phyloP scores from a whole-genome alignment of 2,329 filamentous ascomycete genomes.

The Neopestalotiopsis sp. region DNA sequence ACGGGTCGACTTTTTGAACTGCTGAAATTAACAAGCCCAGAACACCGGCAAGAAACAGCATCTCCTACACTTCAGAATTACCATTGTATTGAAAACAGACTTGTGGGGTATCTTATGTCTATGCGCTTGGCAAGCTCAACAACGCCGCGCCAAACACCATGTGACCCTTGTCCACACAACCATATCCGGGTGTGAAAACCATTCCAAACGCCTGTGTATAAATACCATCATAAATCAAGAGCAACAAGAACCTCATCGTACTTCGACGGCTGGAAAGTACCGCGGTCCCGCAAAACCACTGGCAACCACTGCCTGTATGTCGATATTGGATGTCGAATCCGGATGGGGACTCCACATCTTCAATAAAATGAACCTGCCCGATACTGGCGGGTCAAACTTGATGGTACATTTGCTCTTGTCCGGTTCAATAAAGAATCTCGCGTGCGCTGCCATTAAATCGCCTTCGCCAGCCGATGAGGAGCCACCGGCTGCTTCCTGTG shows the following conservation, averaged over 20 bases:
- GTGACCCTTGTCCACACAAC: not conserved
- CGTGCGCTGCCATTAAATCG: slow-evolving; percentile 73
- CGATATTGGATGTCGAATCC: slow-evolving; percentile 74
- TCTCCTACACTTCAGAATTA: not conserved
- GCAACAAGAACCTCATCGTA: slow-evolving; percentile 50
- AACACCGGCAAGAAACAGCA: too few species aligned
- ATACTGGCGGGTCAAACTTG: slow-evolving; percentile 81
- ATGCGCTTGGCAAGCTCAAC: not conserved
- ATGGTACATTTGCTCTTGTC: slow-evolving; percentile 87
- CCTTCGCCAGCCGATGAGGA: slow-evolving; percentile 62
- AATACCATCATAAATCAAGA: not conserved
- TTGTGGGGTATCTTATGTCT: not conserved
- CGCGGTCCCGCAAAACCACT: slow-evolving; percentile 86
- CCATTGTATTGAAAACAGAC: not conserved
- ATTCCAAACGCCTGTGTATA: not conserved
- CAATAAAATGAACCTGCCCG: slow-evolving; percentile 81
- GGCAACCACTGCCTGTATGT: slow-evolving; percentile 85
- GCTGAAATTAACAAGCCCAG: not conserved
- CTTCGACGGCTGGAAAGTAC: slow-evolving; percentile 75
- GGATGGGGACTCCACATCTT: slow-evolving; percentile 87
- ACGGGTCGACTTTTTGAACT: not conserved
- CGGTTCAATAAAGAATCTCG: slow-evolving; percentile 82
- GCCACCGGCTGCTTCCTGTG: slow-evolving; percentile 61
- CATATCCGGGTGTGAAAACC: not conserved
- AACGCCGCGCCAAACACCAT: not conserved